Evolutionary conservation across 2,329 filamentous ascomycete species (phyloP), one percentile per base, ranked within the genome.

Genomic region (Colletotrichum magnum): DNA sequence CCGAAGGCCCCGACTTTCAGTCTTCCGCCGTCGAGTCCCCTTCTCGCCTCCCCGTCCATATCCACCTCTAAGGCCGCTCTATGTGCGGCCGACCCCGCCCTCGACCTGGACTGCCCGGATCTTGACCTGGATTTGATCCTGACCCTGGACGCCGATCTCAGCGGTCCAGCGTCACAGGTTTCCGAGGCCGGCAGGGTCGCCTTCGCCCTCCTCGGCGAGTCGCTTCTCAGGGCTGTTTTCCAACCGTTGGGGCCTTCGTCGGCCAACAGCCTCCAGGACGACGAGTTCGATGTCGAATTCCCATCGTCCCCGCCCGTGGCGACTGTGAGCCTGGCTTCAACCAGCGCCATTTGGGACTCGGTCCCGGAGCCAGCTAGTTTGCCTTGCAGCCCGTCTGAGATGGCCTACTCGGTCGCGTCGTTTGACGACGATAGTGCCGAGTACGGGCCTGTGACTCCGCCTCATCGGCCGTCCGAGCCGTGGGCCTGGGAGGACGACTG

Each of bases 1-100:
- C 58, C 58, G 13, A 43, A 47, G 21, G 58, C 58, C 32, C 47
- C 58, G 36, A 47, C 58, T 6, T 61, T 61, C 48, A 61, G 58
- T 32, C 58, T 48, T 48, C 57, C 57, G 21, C n/a, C 16, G 45
- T 50, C 57, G 45, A 59, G 48, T 41, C 57, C 57, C 57, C 57
- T 21, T 13, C 43, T 59, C 45, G 57, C 45, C 26, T 50, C 45
- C 21, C 36, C 47, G 9, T 32, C 50, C 47, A 53, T 61, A 32
- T 53, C 36, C 48, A 53, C 58, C 24, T 61, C 47, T 9, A 13
- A n/a, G 16, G 16, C 39, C 21, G 18, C 32, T 36, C 2, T 6
- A 36, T 10, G 32, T 36, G 3, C 32, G 32, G 32, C 15, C 28
- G 56, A 41, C 16, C 26, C 57, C 57, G 57, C 43, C n/a, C 16